phyloP scores from a whole-genome alignment of 2,329 filamentous ascomycete genomes.

The Penicillium paneum region DNA sequence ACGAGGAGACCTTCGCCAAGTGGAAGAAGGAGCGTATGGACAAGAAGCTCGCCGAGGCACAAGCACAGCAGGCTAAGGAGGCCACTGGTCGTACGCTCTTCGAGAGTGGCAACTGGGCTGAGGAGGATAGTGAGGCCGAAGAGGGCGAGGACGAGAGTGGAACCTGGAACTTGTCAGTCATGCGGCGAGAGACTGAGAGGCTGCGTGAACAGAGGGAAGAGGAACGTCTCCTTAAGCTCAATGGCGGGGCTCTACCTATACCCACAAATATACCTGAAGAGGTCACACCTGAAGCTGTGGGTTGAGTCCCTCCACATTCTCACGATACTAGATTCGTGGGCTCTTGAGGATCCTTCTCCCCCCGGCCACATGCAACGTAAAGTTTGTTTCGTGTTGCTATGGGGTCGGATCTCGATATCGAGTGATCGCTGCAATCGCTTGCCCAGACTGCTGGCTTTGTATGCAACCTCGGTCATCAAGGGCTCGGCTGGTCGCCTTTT shows the following conservation, averaged over 20 bases:
- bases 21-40: conserved; percentile 94
- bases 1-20: conserved; percentile 84
- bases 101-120: conserved; percentile 90
- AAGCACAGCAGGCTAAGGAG: conserved; percentile 87
- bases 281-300: conserved; percentile 26
- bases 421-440: conserved; percentile 25
- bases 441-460: conserved; percentile 10
- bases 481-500: conserved; percentile 24
- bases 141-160: conserved; percentile 52
- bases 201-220: conserved; percentile 73
- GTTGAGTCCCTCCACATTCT: conserved; percentile 23
- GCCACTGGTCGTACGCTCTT: conserved; percentile 93
- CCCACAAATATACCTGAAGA: conserved; percentile 4
- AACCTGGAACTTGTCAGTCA: conserved; percentile 74
- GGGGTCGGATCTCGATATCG: conserved; percentile 25
- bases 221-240: conserved; percentile 54
- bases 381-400: conserved; percentile 11
- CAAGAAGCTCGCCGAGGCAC: conserved; percentile 93
- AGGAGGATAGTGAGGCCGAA: conserved; percentile 58
- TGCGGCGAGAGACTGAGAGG: conserved; percentile 81
- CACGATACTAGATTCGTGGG: conserved; percentile 29
- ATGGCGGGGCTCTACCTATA: conserved; percentile 27
- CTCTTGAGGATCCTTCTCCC: conserved; percentile 22
- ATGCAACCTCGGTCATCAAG: conserved; percentile 22
- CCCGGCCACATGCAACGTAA: conserved; percentile 5